Base-by-base conservation (phyloP, 1,139 yeast genomes). In the Candida neerlandica region DNA sequence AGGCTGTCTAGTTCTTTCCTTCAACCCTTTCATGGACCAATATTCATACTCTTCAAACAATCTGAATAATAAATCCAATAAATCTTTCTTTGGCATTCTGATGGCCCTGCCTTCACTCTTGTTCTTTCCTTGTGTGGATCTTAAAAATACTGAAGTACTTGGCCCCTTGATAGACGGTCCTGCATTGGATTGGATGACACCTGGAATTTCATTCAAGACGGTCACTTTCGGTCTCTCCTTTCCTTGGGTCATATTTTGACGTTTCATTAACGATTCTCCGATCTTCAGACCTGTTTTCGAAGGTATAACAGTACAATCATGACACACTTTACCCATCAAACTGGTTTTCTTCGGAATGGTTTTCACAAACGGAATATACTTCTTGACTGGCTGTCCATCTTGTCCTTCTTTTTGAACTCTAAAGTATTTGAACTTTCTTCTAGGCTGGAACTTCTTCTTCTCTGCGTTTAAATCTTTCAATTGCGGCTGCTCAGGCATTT, bases 1-100 rank as follows among this genome's bases (percentile, higher is more conserved):
- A 1, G 99, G 99, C 73, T 94, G 99, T 62, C 86, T 86, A 2
- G 98, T 91, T 59, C 96, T 81, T 66, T 94, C 99, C 64, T 91
- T 88, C 54, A 94, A 75, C 35, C 97, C 97, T 69, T 91, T 91
- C 78, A 94, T 78, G 10, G 96, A 86, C 99, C 99, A 94, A 68
- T 92, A 94, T 64, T 94, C 98, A 66, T 89, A 91, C 67, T 92
- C 96, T 65, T 91, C 97, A 67, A 94, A 94, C 58, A 94, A 77
- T 58, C 89, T 80, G 80, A 95, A 94, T 56, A 94, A 74, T 58
- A 89, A 72, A 67, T 92, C 97, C 77, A 94, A 80, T 51, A 94
- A 81, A 57, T 91, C 97, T 67, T 89, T 90, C 73, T 89, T 86
- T 38, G 96, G 96, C 86, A 94, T 88, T 66, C 99, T 82, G 55